Evolutionary conservation across 163 green algal species (phyloP).

Genomic region (Prototheca cutis): DNA sequence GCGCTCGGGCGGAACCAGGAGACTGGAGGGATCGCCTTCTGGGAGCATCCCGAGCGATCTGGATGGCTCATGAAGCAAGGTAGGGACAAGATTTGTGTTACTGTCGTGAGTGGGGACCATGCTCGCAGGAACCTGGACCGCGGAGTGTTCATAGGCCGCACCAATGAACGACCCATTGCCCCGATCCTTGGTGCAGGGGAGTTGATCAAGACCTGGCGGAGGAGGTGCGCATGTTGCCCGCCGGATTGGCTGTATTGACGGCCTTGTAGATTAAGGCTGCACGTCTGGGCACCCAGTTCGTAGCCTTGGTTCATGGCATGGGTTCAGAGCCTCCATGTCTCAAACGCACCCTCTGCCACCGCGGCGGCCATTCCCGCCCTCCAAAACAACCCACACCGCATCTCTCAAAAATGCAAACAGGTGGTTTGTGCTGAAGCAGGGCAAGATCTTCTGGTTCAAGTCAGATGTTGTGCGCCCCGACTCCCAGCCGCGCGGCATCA

Average conservation of each 20-base stretch:
- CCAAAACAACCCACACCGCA: too few species aligned
- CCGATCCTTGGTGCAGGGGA: conserved; percentile 61
- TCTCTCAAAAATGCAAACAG: too few species aligned
- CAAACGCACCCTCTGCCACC: too few species aligned
- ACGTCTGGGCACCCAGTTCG: background rate
- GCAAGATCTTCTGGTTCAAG: conserved; percentile 99
- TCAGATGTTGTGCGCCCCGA: conserved; percentile 73
- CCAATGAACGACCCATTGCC: too few species aligned
- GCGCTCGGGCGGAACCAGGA: conserved; percentile 36
- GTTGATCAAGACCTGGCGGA: conserved; percentile 90
- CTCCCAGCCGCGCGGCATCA: conserved; percentile 74
- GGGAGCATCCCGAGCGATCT: conserved; percentile 65
- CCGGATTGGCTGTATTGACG: too few species aligned
- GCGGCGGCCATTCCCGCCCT: too few species aligned
- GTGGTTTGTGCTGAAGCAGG: conserved; percentile 98
- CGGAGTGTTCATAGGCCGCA: too few species aligned
- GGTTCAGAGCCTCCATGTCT: too few species aligned
- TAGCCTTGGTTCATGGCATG: background rate
- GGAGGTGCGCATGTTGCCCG: conserved; percentile 47
- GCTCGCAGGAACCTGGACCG: too few species aligned
- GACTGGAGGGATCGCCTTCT: conserved; percentile 56
- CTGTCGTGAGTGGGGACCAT: too few species aligned
- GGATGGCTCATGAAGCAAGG: conserved; percentile 92
- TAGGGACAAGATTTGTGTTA: too few species aligned
- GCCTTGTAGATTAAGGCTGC: background rate